Conservation (phyloP, 2,329 filamentous ascomycete species). For the Chaetomium sp. region DNA sequence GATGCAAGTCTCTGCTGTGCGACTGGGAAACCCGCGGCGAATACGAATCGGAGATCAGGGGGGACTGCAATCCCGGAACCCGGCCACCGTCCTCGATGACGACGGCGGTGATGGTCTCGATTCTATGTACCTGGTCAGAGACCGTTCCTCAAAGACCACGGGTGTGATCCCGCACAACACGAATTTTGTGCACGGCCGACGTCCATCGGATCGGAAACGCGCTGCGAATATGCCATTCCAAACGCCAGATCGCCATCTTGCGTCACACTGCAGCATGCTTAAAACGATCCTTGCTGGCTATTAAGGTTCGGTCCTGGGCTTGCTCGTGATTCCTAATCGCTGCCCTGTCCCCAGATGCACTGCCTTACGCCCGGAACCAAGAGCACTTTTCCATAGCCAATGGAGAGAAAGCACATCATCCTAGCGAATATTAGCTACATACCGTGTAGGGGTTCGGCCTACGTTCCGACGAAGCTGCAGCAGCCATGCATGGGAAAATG, state of each 20-base stretch:
- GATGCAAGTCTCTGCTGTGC: background rate
- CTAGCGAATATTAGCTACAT: background rate
- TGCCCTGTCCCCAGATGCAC: background rate
- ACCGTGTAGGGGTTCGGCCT: too few relatives aligned
- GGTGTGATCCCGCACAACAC: slow-evolving; percentile 1
- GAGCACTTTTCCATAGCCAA: background rate
- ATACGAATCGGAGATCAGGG: background rate
- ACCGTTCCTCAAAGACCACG: background rate
- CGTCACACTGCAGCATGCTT: slow-evolving; percentile 2
- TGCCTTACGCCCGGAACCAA: slow-evolving; percentile 10
- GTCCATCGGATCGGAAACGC: slow-evolving; percentile 6
- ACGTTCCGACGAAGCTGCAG: background rate
- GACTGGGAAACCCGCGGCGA: background rate
- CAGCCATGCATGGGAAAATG: background rate
- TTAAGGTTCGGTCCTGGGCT: background rate
- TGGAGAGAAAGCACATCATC: background rate
- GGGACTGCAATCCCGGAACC: background rate
- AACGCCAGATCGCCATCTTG: background rate
- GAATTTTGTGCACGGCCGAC: background rate
- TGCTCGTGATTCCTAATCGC: background rate
- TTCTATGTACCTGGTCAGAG: too few relatives aligned
- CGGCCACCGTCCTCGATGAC: background rate
- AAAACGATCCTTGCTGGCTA: background rate
- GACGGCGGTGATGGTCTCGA: background rate
- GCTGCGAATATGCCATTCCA: background rate